Conservation (phyloP, 768 basidiomycete genomes). For the Phanerochaete carnosa region DNA sequence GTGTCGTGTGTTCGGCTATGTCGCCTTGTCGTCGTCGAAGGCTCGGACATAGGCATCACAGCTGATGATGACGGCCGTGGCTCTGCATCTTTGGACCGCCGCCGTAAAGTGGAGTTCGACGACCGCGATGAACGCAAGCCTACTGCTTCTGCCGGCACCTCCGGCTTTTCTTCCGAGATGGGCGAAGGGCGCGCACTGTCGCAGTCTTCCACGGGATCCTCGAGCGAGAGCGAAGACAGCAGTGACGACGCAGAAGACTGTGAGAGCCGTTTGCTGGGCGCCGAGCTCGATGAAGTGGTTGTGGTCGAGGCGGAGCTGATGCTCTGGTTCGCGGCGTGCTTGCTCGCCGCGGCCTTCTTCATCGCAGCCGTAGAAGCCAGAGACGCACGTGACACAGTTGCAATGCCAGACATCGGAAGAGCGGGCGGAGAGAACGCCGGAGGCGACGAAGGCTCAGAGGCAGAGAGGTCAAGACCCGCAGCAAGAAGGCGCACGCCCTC, state of each 20-base stretch:
- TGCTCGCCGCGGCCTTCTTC: constrained; percentile 11
- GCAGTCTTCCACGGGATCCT: constrained; percentile 17
- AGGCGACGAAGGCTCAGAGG: constrained; percentile 18
- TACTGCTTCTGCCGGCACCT: constrained; percentile 43
- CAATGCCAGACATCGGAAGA: constrained; percentile 10
- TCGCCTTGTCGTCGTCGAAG: not conserved
- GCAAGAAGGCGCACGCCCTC: constrained; percentile 63
- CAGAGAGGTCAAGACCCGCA: constrained; percentile 37
- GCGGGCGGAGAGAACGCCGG: constrained; percentile 13
- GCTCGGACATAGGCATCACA: not conserved
- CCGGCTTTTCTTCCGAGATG: constrained; percentile 17
- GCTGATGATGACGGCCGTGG: not conserved
- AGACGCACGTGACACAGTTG: constrained; percentile 12
- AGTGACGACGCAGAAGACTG: constrained; percentile 46
- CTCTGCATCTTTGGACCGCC: not conserved
- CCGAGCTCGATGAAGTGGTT: constrained; percentile 20
- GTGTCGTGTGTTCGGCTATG: not conserved
- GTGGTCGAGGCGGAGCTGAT: constrained; percentile 31
- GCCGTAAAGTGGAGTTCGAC: not conserved
- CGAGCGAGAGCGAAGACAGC: constrained; percentile 12
- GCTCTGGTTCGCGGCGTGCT: constrained; percentile 23
- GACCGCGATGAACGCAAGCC: constrained; percentile 19
- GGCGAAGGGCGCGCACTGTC: not conserved
- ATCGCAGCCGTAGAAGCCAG: constrained; percentile 7
- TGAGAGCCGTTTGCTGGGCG: constrained; percentile 37